Conservation (phyloP, 805 yeast species). For the Myxozyma udenii region DNA sequence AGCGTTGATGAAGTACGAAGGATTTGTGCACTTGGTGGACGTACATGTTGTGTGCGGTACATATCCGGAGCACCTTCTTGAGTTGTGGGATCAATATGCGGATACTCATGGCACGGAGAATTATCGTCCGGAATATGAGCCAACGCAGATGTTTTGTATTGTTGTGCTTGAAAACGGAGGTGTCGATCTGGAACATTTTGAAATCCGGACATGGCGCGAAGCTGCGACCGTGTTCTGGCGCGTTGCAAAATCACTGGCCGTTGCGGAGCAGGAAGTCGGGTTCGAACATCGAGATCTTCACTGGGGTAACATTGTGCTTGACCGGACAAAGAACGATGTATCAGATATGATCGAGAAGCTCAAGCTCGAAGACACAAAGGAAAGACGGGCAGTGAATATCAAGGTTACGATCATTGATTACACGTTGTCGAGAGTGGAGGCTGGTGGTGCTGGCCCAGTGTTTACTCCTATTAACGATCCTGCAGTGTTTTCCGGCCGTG, state of each 20-base stretch:
- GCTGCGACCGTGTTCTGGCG: slow-evolving; percentile 53
- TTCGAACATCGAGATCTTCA: slow-evolving; percentile 74
- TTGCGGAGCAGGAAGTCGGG: slow-evolving; percentile 50
- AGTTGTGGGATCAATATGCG: slow-evolving; percentile 47
- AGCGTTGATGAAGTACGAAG: slow-evolving; percentile 43
- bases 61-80: slow-evolving; percentile 44
- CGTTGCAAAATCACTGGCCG: slow-evolving; percentile 48
- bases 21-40: slow-evolving; percentile 47
- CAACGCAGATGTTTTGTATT: slow-evolving; percentile 40
- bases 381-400: slow-evolving; percentile 8
- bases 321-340: slow-evolving; percentile 26
- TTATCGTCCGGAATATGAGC: slow-evolving; percentile 39
- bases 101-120: slow-evolving; percentile 36
- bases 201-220: slow-evolving; percentile 40
- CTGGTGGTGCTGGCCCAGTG: slow-evolving; percentile 36
- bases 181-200: slow-evolving; percentile 46
- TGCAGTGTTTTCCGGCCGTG: slow-evolving; percentile 54
- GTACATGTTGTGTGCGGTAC: slow-evolving; percentile 49
- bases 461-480: slow-evolving; percentile 65
- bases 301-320: slow-evolving; percentile 60
- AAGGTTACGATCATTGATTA: slow-evolving; percentile 57
- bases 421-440: slow-evolving; percentile 51
- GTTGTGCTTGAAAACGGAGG: slow-evolving; percentile 41
- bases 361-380: slow-evolving; percentile 11
- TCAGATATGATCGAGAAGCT: slow-evolving; percentile 21